Evolutionary conservation across 208 protist genomes (phyloP).

Genomic region (Leishmania turanica): DNA sequence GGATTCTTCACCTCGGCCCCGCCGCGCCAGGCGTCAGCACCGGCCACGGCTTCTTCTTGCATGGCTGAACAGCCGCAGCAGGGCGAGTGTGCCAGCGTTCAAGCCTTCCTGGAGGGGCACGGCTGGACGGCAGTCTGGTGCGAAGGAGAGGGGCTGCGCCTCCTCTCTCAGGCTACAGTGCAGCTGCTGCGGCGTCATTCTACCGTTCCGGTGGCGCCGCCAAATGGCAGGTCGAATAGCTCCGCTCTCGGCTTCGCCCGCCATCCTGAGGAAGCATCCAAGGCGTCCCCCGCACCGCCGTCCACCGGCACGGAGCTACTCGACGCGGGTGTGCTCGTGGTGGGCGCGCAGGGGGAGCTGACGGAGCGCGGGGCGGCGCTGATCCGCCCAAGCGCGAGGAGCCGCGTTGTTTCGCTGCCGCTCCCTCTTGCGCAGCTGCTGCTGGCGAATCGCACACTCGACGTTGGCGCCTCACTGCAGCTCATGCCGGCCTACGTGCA

Average conservation of each 20-base stretch:
- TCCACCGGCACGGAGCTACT: slow-evolving; percentile 26
- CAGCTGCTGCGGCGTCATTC: slow-evolving; percentile 27
- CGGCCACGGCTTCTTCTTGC: background rate
- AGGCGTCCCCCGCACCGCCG: background rate
- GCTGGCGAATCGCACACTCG: slow-evolving; percentile 45
- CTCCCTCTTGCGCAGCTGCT: slow-evolving; percentile 62
- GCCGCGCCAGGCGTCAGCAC: background rate
- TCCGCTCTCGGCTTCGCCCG: slow-evolving; percentile 7
- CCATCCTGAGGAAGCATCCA: background rate
- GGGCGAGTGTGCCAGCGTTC: slow-evolving; percentile 12
- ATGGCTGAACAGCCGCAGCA: background rate
- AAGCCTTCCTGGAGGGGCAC: slow-evolving; percentile 15
- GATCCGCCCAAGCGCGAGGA: slow-evolving; percentile 32
- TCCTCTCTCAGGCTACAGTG: slow-evolving; percentile 36
- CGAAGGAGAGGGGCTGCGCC: slow-evolving; percentile 46
- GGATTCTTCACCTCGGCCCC: slow-evolving; percentile 29
- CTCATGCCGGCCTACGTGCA: slow-evolving; percentile 25
- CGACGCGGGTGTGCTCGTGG: slow-evolving; percentile 50
- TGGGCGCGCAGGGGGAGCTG: slow-evolving; percentile 49
- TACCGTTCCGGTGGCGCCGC: background rate
- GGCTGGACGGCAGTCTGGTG: slow-evolving; percentile 38
- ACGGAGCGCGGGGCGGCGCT: slow-evolving; percentile 63
- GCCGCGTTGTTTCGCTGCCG: slow-evolving; percentile 48
- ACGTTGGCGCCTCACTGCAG: slow-evolving; percentile 33
- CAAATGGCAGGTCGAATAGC: background rate